Percentiles rank a stretch among this genome's conserved stretches.
phyloP scores from a whole-genome alignment of 768 basidiomycete genomes.

The Lentinula edodes region DNA sequence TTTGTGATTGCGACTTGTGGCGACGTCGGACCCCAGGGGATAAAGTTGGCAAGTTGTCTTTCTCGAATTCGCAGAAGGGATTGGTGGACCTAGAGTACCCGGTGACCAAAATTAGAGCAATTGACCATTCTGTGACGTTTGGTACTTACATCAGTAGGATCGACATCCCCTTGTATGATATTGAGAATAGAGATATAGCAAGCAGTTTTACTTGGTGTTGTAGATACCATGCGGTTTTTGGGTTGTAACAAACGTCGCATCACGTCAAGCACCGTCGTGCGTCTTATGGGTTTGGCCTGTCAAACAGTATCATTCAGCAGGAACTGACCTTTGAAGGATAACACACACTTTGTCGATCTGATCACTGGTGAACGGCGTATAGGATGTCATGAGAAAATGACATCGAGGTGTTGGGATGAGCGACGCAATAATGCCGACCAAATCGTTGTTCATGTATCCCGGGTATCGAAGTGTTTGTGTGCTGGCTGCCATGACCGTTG shows the following conservation, averaged over 20 bases:
- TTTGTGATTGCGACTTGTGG: slow-evolving; percentile 96
- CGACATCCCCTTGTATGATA: slow-evolving; percentile 98
- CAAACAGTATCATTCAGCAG: neutral
- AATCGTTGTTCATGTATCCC: slow-evolving; percentile 99
- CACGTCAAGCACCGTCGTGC: slow-evolving; percentile 96
- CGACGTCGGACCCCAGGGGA: slow-evolving; percentile 98
- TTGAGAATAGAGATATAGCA: slow-evolving; percentile 98
- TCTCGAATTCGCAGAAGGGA: slow-evolving; percentile 94
- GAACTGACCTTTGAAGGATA: neutral
- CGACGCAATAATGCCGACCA: slow-evolving; percentile 94
- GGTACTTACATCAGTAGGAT: slow-evolving; percentile 86
- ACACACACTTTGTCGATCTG: slow-evolving; percentile 83
- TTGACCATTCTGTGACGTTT: neutral
- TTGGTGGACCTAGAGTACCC: slow-evolving; percentile 76
- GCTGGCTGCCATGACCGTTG: slow-evolving; percentile 96
- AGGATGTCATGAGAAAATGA: slow-evolving; percentile 98
- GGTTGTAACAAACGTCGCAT: slow-evolving; percentile 97
- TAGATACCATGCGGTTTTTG: slow-evolving; percentile 97
- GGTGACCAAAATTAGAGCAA: slow-evolving; percentile 6
- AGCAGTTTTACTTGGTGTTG: slow-evolving; percentile 82
- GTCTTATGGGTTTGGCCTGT: slow-evolving; percentile 90
- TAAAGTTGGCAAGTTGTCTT: slow-evolving; percentile 93
- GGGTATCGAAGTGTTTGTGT: slow-evolving; percentile 97
- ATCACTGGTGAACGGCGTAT: slow-evolving; percentile 97
- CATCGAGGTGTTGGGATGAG: slow-evolving; percentile 96